Evolutionary conservation across 2,329 filamentous ascomycete species (phyloP).

Genomic region (Ceratocystis smalleyi): DNA sequence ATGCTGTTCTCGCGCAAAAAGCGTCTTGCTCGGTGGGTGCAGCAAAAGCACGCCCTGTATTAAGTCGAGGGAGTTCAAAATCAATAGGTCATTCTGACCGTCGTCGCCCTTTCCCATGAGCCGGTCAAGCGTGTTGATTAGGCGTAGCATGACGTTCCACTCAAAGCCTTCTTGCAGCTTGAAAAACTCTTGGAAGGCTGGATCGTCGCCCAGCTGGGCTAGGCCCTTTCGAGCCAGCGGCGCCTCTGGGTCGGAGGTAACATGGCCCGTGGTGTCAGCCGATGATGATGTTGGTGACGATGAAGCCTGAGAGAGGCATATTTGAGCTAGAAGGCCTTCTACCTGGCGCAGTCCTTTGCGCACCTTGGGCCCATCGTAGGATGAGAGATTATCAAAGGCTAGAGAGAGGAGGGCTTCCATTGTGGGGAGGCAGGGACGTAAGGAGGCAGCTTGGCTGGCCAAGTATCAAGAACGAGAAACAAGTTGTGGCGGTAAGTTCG

Average conservation of each 20-base stretch:
- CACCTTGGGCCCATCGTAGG: constrained; percentile 76
- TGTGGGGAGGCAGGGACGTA: constrained; percentile 20
- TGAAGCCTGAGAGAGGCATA: constrained; percentile 54
- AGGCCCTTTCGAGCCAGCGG: constrained; percentile 44
- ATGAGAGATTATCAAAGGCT: constrained; percentile 92
- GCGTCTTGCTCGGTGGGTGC: constrained; percentile 72
- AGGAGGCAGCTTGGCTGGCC: constrained; percentile 2
- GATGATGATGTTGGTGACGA: constrained; percentile 1
- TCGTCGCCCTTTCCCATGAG: constrained; percentile 70
- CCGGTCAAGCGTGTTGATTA: constrained; percentile 73
- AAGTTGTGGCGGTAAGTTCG: neutral
- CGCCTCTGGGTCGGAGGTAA: constrained; percentile 21
- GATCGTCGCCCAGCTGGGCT: constrained; percentile 58
- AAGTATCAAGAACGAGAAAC: neutral
- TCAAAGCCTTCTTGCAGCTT: constrained; percentile 93
- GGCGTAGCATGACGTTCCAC: constrained; percentile 83
- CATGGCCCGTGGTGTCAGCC: neutral
- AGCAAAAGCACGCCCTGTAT: constrained; percentile 78
- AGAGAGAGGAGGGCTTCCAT: constrained; percentile 90
- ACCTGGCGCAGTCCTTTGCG: constrained; percentile 88
- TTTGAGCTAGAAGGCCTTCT: constrained; percentile 83
- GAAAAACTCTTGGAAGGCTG: constrained; percentile 89
- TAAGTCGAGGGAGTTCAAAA: constrained; percentile 73
- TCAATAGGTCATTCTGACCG: constrained; percentile 73
- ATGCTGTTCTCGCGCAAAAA: constrained; percentile 78